A percentile compares a stretch with the other conserved stretches of the same genome.
Evolutionary conservation across 1,284 basidiomycete genomes (phyloP).

Genomic region (Coniferiporia weirii): DNA sequence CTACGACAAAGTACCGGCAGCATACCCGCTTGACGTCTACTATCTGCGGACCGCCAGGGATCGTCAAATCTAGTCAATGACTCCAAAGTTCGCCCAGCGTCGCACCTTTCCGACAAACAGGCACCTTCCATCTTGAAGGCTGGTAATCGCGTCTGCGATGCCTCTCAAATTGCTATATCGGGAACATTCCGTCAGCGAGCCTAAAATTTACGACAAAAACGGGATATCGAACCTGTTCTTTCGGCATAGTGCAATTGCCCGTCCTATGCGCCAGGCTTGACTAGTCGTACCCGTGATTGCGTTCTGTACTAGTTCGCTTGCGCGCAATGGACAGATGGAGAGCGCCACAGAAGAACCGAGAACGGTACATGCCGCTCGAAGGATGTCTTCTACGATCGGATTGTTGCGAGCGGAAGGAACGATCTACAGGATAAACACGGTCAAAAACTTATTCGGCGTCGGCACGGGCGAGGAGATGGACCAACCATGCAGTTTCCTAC

Average conservation of each 20-base stretch:
- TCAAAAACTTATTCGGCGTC: constrained; percentile 17
- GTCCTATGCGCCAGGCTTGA: constrained; percentile 50
- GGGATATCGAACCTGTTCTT: constrained; percentile 21
- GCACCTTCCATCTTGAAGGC: constrained; percentile 43
- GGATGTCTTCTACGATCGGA: constrained; percentile 20
- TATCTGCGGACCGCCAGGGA: constrained; percentile 25
- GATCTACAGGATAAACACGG: constrained; percentile 7
- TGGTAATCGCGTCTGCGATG: constrained; percentile 45
- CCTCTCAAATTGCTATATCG: constrained; percentile 36
- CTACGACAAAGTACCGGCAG: too few species aligned
- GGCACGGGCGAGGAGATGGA: not conserved
- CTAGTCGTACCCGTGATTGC: constrained; percentile 44
- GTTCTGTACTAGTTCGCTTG: constrained; percentile 33
- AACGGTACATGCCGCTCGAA: constrained; percentile 28
- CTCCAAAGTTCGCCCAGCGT: too few species aligned
- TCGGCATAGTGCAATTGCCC: constrained; percentile 37
- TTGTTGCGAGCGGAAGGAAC: constrained; percentile 18
- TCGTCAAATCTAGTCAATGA: too few species aligned
- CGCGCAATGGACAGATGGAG: constrained; percentile 34
- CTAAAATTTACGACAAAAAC: not conserved
- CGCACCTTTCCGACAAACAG: constrained; percentile 44
- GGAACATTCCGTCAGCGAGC: not conserved
- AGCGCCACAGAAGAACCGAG: constrained; percentile 42
- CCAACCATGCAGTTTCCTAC: constrained; percentile 36
- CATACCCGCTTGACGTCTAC: constrained; percentile 37